Base-by-base conservation (phyloP, 441 rosid species). In the Gossypium gossypioides region DNA sequence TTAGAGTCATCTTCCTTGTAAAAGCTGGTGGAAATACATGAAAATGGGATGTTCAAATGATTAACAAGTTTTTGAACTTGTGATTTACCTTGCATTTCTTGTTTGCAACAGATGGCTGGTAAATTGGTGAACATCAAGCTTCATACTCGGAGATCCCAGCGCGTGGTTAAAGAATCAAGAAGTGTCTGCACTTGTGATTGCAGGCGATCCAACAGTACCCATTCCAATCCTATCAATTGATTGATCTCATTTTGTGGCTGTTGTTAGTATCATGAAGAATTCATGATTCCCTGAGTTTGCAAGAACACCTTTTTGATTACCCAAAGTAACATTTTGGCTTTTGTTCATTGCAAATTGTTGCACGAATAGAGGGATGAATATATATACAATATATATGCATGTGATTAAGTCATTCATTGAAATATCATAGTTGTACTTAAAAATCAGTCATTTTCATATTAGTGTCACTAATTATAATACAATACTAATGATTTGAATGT, bases 41-140 rank as follows among this genome's bases (percentile, higher is more conserved):
- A 54, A 1, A 18, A 29, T 15, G 42, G 6, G 6, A 3, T 29
- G 64, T 6, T 59, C 6, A 27, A 27, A 59, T 59, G 32, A 19
- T 6, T 22, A 10, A 6, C 0, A 29, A 60, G 22, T 29, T 42
- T 34, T 34, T 34, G 40, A 34, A 34, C 44, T 34, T 32, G 40
- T 18, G 21, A 3, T 8, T 37, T 10, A 62, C 27, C 8, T 3
- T 9, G 10, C 21, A 37, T 62, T 62, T 27, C 16, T 22, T 5
- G 10, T 55, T 34, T 61, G 74, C 54, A 34, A 72, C 84, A 87
- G 97, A 78, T 92, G 81, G 88, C 92, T 0, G 99, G 97, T 70
- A 94, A 92, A 82, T 71, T 88, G 86, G 83, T 87, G 76, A 94
- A 83, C 77, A 85, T 90, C 40, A 91, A 87, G 86, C 97, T 94